Evolutionary conservation across 1,284 basidiomycete genomes (phyloP), one percentile per base, ranked within the genome.

Genomic region (Xanthoconium separans): DNA sequence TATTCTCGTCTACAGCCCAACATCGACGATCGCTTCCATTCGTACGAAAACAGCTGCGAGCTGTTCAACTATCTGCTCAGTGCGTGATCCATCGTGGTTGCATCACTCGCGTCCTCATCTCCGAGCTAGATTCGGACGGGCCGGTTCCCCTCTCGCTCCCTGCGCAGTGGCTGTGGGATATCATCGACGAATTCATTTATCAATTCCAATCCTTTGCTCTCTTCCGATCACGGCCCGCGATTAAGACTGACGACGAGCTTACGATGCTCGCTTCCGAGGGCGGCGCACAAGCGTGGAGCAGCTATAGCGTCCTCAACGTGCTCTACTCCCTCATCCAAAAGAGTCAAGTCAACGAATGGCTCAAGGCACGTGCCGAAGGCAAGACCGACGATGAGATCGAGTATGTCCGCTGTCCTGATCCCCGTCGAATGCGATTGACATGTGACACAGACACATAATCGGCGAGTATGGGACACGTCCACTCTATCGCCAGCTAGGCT

Each of bases 141-240:
- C 96, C 96, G 1, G 95, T 98, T 1, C 74, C 87, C 16, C 85
- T 98, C 51, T 89, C 96, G 63, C 84, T 98, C 15, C 96, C 96
- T 0, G 92, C 95, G 58, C 95, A 98, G 73, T 99, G 96, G 96
- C 77, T 99, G 7, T 98, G 95, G 93, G 96, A 99, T 72, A 98
- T 99, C 74, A 90, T 98, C 65, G 96, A 98, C 76, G 96, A 98
- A 70, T 99, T 99, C 73, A 97, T 98, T 65, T 99, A 98, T 76
- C 96, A 98, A 71, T 99, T 96, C 80, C 93, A 97, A 72, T 91
- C 91, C 22, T 98, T 98, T 76, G 89, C 94, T 63, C 86, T 91
- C 51, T 98, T 93, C 89, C 79, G 95, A 53, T 89, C 90, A 40
- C 91, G 58, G 81, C 80, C 59, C 90, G 41, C 91, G 58, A 81